phyloP scores from a whole-genome alignment of 1,139 yeast species.

The Pichia kudriavzevii region DNA sequence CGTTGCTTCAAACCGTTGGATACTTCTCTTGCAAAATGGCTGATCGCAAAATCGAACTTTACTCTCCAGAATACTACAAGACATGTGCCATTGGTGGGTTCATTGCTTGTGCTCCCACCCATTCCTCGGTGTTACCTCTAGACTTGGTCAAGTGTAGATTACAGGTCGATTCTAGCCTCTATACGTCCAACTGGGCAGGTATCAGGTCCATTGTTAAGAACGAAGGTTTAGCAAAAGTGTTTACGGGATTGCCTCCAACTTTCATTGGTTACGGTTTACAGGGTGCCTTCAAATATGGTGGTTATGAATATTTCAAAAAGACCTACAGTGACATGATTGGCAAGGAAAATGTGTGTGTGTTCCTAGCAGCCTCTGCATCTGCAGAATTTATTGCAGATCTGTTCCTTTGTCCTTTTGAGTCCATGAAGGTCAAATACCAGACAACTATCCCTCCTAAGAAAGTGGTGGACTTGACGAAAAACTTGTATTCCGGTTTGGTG shows the following conservation, averaged over 20 bases:
- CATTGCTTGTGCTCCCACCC: conserved; percentile 93
- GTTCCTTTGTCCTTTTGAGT: conserved; percentile 86
- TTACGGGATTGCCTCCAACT: conserved; percentile 87
- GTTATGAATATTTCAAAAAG: conserved; percentile 84
- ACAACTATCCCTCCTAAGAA: conserved; percentile 72
- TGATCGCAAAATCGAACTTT: conserved; percentile 38
- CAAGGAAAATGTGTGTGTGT: conserved; percentile 64
- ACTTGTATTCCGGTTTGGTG: conserved; percentile 76
- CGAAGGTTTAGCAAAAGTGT: conserved; percentile 66
- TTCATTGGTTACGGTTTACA: conserved; percentile 85
- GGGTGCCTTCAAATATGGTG: conserved; percentile 95
- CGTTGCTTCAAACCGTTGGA: no score
- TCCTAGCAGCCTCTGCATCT: conserved; percentile 77
- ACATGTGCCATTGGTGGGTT: conserved; percentile 89
- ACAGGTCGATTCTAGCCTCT: conserved; percentile 70
- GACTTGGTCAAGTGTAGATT: conserved; percentile 90
- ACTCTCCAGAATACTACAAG: conserved; percentile 64
- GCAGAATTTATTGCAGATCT: conserved; percentile 92
- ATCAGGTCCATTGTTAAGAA: conserved; percentile 65
- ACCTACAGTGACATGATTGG: conserved; percentile 65
- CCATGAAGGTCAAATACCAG: conserved; percentile 87
- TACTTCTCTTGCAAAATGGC: no score
- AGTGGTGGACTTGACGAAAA: conserved; percentile 31
- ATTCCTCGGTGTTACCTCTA: conserved; percentile 83
- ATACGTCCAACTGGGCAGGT: conserved; percentile 70